Evolutionary conservation across 2,329 filamentous ascomycete species (phyloP), one percentile per base, ranked within the genome.

Genomic region (Fusarium transvaalense): DNA sequence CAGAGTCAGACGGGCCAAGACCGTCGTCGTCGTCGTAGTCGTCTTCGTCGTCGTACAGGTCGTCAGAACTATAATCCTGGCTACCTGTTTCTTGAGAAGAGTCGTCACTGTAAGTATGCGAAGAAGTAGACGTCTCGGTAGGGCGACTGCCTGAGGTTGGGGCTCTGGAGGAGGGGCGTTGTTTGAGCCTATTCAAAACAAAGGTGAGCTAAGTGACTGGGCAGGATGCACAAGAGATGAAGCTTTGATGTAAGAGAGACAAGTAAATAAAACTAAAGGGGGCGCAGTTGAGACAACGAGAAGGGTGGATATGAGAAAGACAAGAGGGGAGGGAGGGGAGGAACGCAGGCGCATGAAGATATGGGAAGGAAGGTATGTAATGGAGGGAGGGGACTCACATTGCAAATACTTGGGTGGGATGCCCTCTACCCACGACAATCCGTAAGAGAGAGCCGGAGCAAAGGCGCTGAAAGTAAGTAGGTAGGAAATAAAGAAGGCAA

Each of bases 1-100:
- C 87, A 10, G 88, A 89, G 74, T 90, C 88, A 34, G 83, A 84
- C 15, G 87, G 87, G 4, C 86, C 83, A 66, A 88, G 72, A 35
- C 86, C 85, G 74, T 83, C 84, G 66, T 82, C 80, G 56, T 82
- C 78, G 48, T 76, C 72, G 48, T 63, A 53, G 17, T 76, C 67
- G 55, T 77, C 51, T 23, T 54, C 73, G 71, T 83, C 76, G 69
- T 78, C 76, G 71, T 64, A 64, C 27, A 64, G 19, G 21, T 83
- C 83, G 66, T 81, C 80, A 67, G 76, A 62, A 42, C 76, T 72
- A 47, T 76, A 75, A 21, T 75, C 74, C 15, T 69, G 55, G 27
- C 76, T 75, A 45, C 73, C 74, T 19, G 39, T 42, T 42, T 74
- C 68, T 35, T 52, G 76, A 35, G 80, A 81, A 15, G 77, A 79